These are phyloP conservation scores for Aureobasidium zeae DNA, from an alignment of 2,329 filamentous ascomycete genomes.

Conservation along the genomic window DNA sequence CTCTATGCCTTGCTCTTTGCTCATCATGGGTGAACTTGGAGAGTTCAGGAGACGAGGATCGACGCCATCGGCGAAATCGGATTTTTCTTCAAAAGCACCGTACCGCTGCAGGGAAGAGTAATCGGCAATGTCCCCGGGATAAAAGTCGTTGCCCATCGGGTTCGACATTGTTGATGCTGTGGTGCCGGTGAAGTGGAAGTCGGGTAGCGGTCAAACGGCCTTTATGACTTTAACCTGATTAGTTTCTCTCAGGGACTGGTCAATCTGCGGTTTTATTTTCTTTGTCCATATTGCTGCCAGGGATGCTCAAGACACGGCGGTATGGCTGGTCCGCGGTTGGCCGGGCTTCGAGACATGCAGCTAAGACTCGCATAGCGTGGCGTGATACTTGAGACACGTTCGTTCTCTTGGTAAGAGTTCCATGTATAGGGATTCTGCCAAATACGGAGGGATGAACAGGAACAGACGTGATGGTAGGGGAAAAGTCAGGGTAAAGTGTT, in stretches of 20 bases:
- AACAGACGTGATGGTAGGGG: not conserved
- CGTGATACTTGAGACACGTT: not conserved
- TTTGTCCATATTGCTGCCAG: conserved; percentile 10
- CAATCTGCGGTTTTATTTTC: too few species aligned
- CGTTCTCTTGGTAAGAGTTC: not conserved
- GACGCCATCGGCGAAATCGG: not conserved
- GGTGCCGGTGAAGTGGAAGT: not conserved
- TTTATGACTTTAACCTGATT: too few species aligned
- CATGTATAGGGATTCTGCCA: not conserved
- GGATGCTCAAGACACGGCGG: not conserved
- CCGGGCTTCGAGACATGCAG: conserved; percentile 9
- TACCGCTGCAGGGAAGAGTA: not conserved
- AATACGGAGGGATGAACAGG: too few species aligned
- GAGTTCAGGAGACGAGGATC: conserved; percentile 7
- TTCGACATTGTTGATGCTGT: not conserved
- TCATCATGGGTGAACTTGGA: not conserved
- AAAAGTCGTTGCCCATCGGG: conserved; percentile 1
- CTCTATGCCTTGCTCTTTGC: not conserved
- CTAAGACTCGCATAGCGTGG: conserved; percentile 10
- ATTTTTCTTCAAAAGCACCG: not conserved
- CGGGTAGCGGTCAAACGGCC: too few species aligned
- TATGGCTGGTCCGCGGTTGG: conserved; percentile 1
- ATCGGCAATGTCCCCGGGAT: not conserved
- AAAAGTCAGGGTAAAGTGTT: too few species aligned
- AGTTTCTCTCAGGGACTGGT: too few species aligned